These are phyloP conservation scores for Gastrolobium bilobum DNA, from an alignment of 306 rosid species.

Conservation along the genomic window DNA sequence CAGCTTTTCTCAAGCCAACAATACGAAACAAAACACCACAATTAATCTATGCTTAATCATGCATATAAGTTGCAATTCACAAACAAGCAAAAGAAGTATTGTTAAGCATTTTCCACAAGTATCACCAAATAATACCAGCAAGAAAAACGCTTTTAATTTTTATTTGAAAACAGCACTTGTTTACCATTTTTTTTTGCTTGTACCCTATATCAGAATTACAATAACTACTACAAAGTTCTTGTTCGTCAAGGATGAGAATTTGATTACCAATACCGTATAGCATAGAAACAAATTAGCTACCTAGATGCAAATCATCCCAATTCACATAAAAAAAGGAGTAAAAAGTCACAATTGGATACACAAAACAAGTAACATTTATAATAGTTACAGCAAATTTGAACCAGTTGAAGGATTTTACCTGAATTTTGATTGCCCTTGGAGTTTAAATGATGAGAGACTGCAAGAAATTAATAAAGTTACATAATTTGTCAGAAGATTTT, in stretches of 20 bases:
- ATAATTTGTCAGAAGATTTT: conserved; percentile 13
- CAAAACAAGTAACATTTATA: neutral
- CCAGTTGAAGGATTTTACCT: conserved; percentile 29
- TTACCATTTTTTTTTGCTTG: neutral
- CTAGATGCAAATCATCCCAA: neutral
- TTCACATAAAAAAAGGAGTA: neutral
- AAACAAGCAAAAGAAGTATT: conserved; percentile 1
- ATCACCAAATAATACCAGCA: neutral
- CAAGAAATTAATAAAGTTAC: neutral
- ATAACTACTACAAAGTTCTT: neutral
- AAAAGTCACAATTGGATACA: neutral
- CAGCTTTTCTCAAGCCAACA: neutral
- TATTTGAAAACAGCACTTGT: neutral
- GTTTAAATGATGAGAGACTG: conserved; percentile 42
- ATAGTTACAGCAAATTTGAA: neutral
- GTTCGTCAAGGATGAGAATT: neutral
- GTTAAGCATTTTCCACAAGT: neutral
- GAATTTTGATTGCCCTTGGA: conserved; percentile 30
- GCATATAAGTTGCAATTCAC: neutral
- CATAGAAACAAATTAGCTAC: neutral
- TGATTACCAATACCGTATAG: neutral
- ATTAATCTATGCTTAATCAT: conserved; percentile 12
- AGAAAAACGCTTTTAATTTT: neutral
- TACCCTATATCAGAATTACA: neutral
- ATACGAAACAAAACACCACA: neutral